phyloP scores from a whole-genome alignment of 2,329 filamentous ascomycete genomes.

The Incumbomyces lentus region DNA sequence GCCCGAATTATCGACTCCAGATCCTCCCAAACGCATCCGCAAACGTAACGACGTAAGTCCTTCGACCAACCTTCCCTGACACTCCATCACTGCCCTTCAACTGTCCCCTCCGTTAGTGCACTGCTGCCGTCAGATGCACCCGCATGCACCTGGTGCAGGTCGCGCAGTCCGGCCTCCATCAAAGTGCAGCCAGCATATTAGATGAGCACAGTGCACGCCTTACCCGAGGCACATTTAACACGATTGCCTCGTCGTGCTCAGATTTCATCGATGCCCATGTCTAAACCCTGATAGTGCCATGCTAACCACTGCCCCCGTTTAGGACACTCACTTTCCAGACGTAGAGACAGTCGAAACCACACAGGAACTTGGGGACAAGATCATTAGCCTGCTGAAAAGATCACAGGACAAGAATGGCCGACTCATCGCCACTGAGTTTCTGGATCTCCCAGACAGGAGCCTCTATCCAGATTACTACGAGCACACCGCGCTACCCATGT shows the following conservation, averaged over 20 bases:
- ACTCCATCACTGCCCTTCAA: slow-evolving; percentile 10
- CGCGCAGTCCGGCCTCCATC: too few relatives aligned
- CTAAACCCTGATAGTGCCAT: too few relatives aligned
- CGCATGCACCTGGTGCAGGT: too few relatives aligned
- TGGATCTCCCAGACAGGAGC: slow-evolving; percentile 53
- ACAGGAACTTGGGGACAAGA: slow-evolving; percentile 58
- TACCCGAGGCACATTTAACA: too few relatives aligned
- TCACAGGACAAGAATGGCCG: slow-evolving; percentile 76
- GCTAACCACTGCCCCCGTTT: not conserved
- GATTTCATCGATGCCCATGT: too few relatives aligned
- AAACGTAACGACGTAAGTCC: slow-evolving; percentile 21
- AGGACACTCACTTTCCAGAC: slow-evolving; percentile 22
- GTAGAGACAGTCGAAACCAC: slow-evolving; percentile 57
- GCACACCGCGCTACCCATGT: slow-evolving; percentile 65
- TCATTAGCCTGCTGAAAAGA: slow-evolving; percentile 63
- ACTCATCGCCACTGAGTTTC: slow-evolving; percentile 63
- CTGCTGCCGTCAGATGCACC: too few relatives aligned
- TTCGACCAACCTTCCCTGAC: slow-evolving; percentile 6
- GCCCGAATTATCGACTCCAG: slow-evolving; percentile 43
- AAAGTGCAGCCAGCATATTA: too few relatives aligned
- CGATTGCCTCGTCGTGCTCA: too few relatives aligned
- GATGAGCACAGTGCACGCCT: too few relatives aligned
- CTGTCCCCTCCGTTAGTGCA: not conserved
- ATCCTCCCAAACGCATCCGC: slow-evolving; percentile 35
- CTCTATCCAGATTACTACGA: slow-evolving; percentile 61